Evolutionary conservation across 306 rosid species (phyloP).

Genomic region (Pyrus pyrifolia): DNA sequence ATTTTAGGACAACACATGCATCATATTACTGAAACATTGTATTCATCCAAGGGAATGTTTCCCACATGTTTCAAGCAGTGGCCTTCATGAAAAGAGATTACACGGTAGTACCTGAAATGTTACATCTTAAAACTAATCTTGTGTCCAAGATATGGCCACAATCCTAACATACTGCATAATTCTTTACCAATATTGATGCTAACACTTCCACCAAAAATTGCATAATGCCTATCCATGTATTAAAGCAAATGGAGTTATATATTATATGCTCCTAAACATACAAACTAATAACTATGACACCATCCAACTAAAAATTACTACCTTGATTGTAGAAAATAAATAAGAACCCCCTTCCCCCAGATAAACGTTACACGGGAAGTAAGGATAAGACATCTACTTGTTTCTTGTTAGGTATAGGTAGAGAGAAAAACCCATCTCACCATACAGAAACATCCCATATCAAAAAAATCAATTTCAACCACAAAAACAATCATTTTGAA

Average conservation of each 20-base stretch:
- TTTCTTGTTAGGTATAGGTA: conserved; percentile 5
- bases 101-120: not conserved
- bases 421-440: not conserved
- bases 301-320: not conserved
- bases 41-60: not conserved
- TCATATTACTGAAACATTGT: not conserved
- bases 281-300: not conserved
- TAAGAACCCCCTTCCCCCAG: not conserved
- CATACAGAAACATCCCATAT: not conserved
- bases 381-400: not conserved
- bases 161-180: not conserved
- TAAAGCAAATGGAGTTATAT: not conserved
- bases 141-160: not conserved
- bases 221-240: not conserved
- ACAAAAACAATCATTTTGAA: too few species aligned
- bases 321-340: not conserved
- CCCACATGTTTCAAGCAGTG: not conserved
- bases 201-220: not conserved
- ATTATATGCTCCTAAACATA: not conserved
- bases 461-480: too few species aligned
- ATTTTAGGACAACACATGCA: not conserved
- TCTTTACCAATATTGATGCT: not conserved
- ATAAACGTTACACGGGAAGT: not conserved
- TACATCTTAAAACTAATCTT: not conserved
- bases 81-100: not conserved